Evolutionary conservation across 306 rosid species (phyloP).

Genomic region (Acacia acuminata): DNA sequence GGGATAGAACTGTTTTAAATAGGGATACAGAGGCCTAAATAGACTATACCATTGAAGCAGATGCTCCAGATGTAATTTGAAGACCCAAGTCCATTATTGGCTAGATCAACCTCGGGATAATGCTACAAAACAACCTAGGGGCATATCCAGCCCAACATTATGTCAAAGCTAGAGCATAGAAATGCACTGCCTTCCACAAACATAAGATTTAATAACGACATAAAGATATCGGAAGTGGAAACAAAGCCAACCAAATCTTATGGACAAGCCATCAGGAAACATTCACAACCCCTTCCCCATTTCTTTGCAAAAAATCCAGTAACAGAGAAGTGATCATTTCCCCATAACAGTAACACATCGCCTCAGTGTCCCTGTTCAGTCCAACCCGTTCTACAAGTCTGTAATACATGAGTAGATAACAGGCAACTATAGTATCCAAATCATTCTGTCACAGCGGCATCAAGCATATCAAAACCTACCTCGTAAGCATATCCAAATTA

Average conservation of each 20-base stretch:
- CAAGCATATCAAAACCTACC: not conserved
- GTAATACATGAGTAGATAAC: not conserved
- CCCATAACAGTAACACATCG: not conserved
- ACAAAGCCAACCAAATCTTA: not conserved
- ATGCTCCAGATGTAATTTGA: not conserved
- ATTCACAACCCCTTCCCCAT: conserved; percentile 1
- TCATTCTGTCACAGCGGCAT: not conserved
- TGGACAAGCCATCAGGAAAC: not conserved
- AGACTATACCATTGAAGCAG: not conserved
- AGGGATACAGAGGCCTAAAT: not conserved
- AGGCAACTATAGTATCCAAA: not conserved
- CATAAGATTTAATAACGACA: not conserved
- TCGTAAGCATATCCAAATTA: not conserved
- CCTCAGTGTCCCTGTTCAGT: not conserved
- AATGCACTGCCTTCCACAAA: not conserved
- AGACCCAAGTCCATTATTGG: not conserved
- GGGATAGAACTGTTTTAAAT: not conserved
- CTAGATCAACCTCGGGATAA: not conserved
- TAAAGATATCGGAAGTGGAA: not conserved
- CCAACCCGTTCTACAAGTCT: not conserved
- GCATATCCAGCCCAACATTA: not conserved
- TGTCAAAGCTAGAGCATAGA: not conserved
- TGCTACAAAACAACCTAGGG: not conserved
- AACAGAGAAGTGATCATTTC: not conserved
- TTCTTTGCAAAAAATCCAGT: not conserved